phyloP scores from a whole-genome alignment of 1,284 basidiomycete species.

The Trametes hirsuta region DNA sequence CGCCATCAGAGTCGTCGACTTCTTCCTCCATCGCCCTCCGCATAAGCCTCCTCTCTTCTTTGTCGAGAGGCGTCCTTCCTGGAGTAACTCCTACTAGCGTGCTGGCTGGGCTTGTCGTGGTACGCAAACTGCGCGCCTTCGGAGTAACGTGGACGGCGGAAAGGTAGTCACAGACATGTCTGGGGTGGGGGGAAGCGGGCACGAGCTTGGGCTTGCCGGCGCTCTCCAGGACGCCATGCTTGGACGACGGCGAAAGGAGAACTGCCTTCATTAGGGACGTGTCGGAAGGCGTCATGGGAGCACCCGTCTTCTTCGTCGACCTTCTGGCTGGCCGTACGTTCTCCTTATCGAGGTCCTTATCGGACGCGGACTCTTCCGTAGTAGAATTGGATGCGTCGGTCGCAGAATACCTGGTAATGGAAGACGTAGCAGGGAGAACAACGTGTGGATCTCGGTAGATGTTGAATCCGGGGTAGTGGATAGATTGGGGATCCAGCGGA shows the following conservation, averaged over 20 bases:
- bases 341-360: slow-evolving; percentile 53
- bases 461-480: slow-evolving; percentile 75
- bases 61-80: slow-evolving; percentile 19
- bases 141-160: slow-evolving; percentile 15
- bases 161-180: slow-evolving; percentile 21
- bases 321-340: slow-evolving; percentile 43
- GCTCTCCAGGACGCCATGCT: slow-evolving; percentile 1
- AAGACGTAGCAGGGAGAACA: slow-evolving; percentile 29
- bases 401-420: background rate
- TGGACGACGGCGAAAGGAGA: slow-evolving; percentile 16
- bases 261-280: slow-evolving; percentile 24
- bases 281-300: slow-evolving; percentile 14
- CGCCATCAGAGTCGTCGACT: slow-evolving; percentile 21
- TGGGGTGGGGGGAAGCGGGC: slow-evolving; percentile 23
- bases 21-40: slow-evolving; percentile 25
- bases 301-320: slow-evolving; percentile 10
- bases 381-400: slow-evolving; percentile 9
- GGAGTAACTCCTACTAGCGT: slow-evolving; percentile 15
- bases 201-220: slow-evolving; percentile 2
- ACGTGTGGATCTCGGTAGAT: slow-evolving; percentile 58
- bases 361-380: slow-evolving; percentile 23
- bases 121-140: slow-evolving; percentile 4
- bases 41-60: slow-evolving; percentile 23
- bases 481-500: slow-evolving; percentile 55
- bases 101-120: slow-evolving; percentile 4